Conservation (phyloP, 1,284 basidiomycete genomes). For the Puccinia polysora region DNA sequence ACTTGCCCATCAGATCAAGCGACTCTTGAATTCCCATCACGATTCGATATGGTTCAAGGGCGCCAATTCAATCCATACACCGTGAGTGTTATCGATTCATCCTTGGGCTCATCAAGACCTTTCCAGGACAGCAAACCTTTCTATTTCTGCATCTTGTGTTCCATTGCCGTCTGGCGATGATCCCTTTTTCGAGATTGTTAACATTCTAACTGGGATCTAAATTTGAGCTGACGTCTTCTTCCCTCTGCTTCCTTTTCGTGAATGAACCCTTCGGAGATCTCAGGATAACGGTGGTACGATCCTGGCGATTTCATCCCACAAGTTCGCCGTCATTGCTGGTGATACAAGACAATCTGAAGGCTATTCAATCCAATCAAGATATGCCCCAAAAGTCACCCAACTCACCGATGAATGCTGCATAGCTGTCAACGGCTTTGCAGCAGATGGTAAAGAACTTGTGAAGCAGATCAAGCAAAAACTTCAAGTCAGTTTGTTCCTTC, state of each 20-base stretch:
- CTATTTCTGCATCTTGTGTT: neutral
- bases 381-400: slow-evolving; percentile 83
- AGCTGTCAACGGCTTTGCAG: slow-evolving; percentile 89
- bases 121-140: neutral
- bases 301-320: slow-evolving; percentile 83
- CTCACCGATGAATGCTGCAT: slow-evolving; percentile 86
- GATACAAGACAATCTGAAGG: slow-evolving; percentile 92
- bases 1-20: too few species aligned
- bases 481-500: slow-evolving; percentile 61
- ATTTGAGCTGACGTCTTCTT: neutral
- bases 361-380: slow-evolving; percentile 89
- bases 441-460: slow-evolving; percentile 91
- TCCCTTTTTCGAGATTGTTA: too few species aligned
- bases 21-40: too few species aligned
- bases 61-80: slow-evolving; percentile 53
- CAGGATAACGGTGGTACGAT: slow-evolving; percentile 84
- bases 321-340: slow-evolving; percentile 86
- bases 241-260: neutral
- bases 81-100: slow-evolving; percentile 28
- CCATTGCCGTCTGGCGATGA: neutral
- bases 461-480: slow-evolving; percentile 87
- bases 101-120: neutral
- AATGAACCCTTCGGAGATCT: too few species aligned
- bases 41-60: slow-evolving; percentile 44
- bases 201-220: neutral